A percentile compares a stretch with the other conserved stretches of the same genome.
These are phyloP conservation scores for Saccharomycopsis malanga DNA, from an alignment of 805 yeast species.

Conservation along the genomic window DNA sequence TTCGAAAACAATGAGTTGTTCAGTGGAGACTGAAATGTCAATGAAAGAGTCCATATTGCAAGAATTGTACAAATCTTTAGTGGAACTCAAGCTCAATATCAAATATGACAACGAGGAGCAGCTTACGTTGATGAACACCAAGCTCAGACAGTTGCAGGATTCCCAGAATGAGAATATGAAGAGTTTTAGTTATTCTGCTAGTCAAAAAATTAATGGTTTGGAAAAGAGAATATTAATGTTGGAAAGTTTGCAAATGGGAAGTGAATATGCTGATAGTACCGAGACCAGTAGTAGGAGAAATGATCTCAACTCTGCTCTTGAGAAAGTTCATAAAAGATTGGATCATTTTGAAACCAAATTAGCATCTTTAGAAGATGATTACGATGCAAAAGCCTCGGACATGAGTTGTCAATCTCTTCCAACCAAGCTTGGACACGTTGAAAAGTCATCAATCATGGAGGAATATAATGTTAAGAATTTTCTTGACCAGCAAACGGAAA, in stretches of 20 bases:
- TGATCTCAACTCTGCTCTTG: not conserved
- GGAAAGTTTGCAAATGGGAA: not conserved
- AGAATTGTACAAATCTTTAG: not conserved
- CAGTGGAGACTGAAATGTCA: no score
- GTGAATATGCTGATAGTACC: not conserved
- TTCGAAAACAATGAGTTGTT: no score
- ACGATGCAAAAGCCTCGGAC: no score
- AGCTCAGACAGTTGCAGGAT: not conserved
- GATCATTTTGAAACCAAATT: no score
- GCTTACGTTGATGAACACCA: not conserved
- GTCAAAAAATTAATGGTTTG: not conserved
- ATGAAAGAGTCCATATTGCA: not conserved
- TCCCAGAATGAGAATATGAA: not conserved
- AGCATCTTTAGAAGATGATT: no score
- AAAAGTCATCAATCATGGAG: no score
- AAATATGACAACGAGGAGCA: not conserved
- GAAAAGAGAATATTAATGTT: not conserved
- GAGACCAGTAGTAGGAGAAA: not conserved
- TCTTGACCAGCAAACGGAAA: no score
- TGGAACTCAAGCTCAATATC: not conserved
- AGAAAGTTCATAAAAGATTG: no score
- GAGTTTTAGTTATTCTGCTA: not conserved
- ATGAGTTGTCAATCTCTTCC: no score
- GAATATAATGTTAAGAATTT: no score
- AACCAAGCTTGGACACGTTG: no score